phyloP scores from a whole-genome alignment of 75 land plant genomes.

The Cryptomeria japonica region DNA sequence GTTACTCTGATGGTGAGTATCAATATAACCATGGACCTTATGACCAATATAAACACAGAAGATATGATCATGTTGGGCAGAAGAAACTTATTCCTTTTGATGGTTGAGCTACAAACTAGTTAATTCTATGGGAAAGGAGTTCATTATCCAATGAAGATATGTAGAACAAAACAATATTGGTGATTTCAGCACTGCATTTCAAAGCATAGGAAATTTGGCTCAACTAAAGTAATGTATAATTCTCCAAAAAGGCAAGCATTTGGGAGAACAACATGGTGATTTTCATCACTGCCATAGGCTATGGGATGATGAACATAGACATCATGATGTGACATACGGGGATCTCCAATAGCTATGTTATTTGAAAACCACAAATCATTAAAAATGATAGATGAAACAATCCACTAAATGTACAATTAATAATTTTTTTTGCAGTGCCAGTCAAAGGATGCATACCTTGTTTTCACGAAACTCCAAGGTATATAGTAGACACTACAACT shows the following conservation, averaged over 20 bases:
- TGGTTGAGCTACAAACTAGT: constrained; percentile 24
- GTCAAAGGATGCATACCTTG: no score
- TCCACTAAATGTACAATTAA: no score
- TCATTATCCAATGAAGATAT: constrained; percentile 3
- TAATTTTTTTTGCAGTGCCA: no score
- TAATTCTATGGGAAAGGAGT: constrained; percentile 31
- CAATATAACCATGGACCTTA: constrained; percentile 31
- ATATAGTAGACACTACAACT: no score
- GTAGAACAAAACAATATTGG: constrained; percentile 15
- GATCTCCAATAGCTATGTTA: no score
- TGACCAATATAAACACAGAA: constrained; percentile 37
- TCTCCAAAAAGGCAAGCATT: not conserved
- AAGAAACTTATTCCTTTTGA: constrained; percentile 24
- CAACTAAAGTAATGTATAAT: constrained; percentile 2
- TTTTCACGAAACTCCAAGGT: no score
- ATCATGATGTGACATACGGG: constrained; percentile 1
- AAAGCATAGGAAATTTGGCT: constrained; percentile 45
- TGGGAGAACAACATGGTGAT: constrained; percentile 4
- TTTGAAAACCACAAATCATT: no score
- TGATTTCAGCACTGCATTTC: constrained; percentile 57
- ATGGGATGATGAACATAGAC: constrained; percentile 10
- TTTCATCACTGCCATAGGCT: constrained; percentile 6
- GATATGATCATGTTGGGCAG: constrained; percentile 26
- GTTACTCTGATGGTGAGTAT: constrained; percentile 9
- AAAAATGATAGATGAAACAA: no score